phyloP scores from a whole-genome alignment of 495 filamentous ascomycete genomes.

The Neurospora sp. region DNA sequence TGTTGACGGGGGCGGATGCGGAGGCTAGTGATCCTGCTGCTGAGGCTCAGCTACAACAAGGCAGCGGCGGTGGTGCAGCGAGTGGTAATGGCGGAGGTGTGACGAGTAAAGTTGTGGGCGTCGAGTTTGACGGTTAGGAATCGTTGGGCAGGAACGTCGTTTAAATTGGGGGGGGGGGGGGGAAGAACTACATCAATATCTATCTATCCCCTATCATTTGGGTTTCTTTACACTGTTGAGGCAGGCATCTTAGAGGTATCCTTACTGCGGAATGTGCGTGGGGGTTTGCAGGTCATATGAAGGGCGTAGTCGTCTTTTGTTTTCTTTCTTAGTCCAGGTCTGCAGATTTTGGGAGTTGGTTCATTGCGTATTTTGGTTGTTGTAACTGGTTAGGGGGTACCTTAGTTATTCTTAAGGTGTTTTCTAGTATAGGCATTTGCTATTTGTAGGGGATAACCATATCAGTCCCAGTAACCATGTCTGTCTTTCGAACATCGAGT shows the following conservation, averaged over 20 bases:
- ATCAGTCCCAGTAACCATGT: not conserved
- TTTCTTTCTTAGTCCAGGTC: not conserved
- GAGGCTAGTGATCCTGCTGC: constrained; percentile 36
- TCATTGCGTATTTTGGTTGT: not conserved
- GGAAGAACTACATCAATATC: not conserved
- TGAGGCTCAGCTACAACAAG: not conserved
- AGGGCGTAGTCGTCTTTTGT: not conserved
- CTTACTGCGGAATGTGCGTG: not conserved
- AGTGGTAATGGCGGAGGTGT: constrained; percentile 9
- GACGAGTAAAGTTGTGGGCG: constrained; percentile 24
- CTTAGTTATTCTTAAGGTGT: not conserved
- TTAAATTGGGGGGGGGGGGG: not conserved
- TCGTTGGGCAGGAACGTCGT: not conserved
- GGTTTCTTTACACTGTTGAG: not conserved
- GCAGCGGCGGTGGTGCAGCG: constrained; percentile 10
- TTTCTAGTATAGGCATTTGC: not conserved
- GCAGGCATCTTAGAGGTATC: constrained; percentile 2
- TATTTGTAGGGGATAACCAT: not conserved
- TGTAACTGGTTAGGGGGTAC: not conserved
- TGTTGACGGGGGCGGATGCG: constrained; percentile 72
- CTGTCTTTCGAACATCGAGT: not conserved
- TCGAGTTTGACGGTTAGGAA: constrained; percentile 26
- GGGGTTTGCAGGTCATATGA: not conserved
- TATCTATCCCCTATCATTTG: not conserved
- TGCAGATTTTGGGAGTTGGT: not conserved